Percentiles rank a stretch among this genome's conserved stretches.
phyloP scores from a whole-genome alignment of 192 early-diverging fungal species.

The Bifiguratus adelaidae region DNA sequence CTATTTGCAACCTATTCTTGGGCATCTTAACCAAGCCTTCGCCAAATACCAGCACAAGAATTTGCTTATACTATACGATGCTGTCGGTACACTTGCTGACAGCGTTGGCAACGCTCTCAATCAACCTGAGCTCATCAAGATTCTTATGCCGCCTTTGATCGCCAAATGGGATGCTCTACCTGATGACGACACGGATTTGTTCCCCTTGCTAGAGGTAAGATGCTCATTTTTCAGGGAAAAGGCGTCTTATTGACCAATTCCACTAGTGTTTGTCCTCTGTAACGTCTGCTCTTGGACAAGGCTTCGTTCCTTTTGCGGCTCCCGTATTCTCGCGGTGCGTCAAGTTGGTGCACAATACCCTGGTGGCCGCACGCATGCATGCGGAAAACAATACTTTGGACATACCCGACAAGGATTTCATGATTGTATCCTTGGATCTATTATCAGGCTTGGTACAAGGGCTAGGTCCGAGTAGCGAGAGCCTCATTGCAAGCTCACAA shows the following conservation, averaged over 20 bases:
- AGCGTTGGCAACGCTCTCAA: slow-evolving; percentile 75
- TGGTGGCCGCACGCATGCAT: slow-evolving; percentile 53
- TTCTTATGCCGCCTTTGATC: slow-evolving; percentile 82
- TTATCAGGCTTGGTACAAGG: slow-evolving; percentile 91
- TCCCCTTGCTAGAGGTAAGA: slow-evolving; percentile 82
- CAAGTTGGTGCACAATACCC: slow-evolving; percentile 71
- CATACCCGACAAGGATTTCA: slow-evolving; percentile 89
- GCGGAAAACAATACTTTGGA: slow-evolving; percentile 41
- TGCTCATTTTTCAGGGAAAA: background rate
- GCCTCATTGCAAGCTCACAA: slow-evolving; percentile 61
- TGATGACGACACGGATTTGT: slow-evolving; percentile 85
- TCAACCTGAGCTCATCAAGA: slow-evolving; percentile 67
- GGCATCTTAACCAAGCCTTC: slow-evolving; percentile 74
- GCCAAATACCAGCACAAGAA: slow-evolving; percentile 93
- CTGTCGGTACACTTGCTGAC: slow-evolving; percentile 95
- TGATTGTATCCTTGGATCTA: slow-evolving; percentile 93
- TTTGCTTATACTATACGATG: slow-evolving; percentile 92
- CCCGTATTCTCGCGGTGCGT: slow-evolving; percentile 86
- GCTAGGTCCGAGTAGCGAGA: slow-evolving; percentile 63
- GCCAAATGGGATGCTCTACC: slow-evolving; percentile 73
- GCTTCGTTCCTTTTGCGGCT: slow-evolving; percentile 77
- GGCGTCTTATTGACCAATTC: background rate
- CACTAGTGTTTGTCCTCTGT: slow-evolving; percentile 21
- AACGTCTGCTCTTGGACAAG: slow-evolving; percentile 74
- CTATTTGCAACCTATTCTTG: slow-evolving; percentile 81